A percentile compares a stretch with the other conserved stretches of the same genome.
Conservation (phyloP, 2,329 filamentous ascomycete species). For the Beauveria medogensis region DNA sequence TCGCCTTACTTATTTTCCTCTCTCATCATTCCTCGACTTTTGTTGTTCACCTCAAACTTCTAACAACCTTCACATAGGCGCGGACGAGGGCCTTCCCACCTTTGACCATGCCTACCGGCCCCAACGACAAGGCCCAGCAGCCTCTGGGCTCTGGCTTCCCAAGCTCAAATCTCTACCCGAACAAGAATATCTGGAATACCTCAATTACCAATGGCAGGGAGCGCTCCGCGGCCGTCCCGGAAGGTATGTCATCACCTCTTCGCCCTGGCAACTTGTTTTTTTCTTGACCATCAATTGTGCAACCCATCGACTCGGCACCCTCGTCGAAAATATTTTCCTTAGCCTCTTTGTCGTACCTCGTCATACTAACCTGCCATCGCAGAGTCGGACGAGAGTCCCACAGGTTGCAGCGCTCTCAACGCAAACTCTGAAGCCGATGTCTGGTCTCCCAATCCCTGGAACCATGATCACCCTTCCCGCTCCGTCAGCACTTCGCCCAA, state of each 20-base stretch:
- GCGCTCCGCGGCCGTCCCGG: slow-evolving; percentile 30
- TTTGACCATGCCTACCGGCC: slow-evolving; percentile 28
- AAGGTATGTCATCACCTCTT: slow-evolving; percentile 33
- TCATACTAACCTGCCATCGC: background rate
- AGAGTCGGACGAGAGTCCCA: slow-evolving; percentile 36
- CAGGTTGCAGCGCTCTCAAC: slow-evolving; percentile 62
- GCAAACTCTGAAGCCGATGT: slow-evolving; percentile 60
- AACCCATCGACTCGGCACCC: background rate
- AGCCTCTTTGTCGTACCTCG: background rate
- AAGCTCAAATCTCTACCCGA: slow-evolving; percentile 28
- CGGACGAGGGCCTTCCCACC: slow-evolving; percentile 31
- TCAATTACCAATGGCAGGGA: slow-evolving; percentile 34
- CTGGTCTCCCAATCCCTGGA: slow-evolving; percentile 56
- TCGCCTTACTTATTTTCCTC: background rate
- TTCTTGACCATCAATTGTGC: background rate
- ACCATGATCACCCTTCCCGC: slow-evolving; percentile 34
- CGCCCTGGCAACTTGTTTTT: background rate
- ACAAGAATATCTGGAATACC: slow-evolving; percentile 32
- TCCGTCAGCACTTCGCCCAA: slow-evolving; percentile 52
- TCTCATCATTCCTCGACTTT: slow-evolving; percentile 4
- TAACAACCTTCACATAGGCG: slow-evolving; percentile 19
- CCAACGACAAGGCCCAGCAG: slow-evolving; percentile 26
- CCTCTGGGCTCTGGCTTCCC: slow-evolving; percentile 33
- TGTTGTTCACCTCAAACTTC: background rate
- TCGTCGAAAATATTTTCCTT: background rate